These are phyloP conservation scores for Calonectria hongkongensis DNA, from an alignment of 2,329 filamentous ascomycete species.

Conservation along the genomic window DNA sequence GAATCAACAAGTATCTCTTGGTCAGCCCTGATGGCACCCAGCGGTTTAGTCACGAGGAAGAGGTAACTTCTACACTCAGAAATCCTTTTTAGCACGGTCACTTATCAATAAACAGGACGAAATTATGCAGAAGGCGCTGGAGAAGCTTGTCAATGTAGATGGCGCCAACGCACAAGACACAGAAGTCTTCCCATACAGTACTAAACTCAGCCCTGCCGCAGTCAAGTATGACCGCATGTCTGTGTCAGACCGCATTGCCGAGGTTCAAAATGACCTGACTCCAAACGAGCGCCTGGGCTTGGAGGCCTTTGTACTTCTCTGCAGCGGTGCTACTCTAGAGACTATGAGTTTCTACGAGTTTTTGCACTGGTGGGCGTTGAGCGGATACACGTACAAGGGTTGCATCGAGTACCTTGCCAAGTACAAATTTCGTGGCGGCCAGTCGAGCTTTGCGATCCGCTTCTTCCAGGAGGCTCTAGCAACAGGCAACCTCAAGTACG, in stretches of 20 bases:
- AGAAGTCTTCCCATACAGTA: conserved; percentile 64
- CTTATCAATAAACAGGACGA: conserved; percentile 44
- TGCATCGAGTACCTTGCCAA: conserved; percentile 63
- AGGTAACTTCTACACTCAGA: conserved; percentile 49
- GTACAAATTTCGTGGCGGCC: conserved; percentile 65
- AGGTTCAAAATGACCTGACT: conserved; percentile 62
- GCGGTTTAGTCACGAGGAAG: conserved; percentile 65
- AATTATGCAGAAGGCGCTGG: conserved; percentile 58
- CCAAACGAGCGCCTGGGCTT: conserved; percentile 63
- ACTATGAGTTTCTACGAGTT: conserved; percentile 68
- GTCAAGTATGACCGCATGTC: conserved; percentile 63
- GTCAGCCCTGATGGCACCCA: conserved; percentile 54
- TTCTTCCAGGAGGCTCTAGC: conserved; percentile 66
- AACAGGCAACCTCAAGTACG: conserved; percentile 63
- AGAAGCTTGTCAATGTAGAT: conserved; percentile 68
- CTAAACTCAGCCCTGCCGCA: conserved; percentile 57
- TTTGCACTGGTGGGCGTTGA: conserved; percentile 68
- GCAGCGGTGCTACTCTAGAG: conserved; percentile 64
- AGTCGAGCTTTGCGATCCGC: conserved; percentile 65
- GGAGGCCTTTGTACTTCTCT: conserved; percentile 65
- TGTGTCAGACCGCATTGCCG: conserved; percentile 63
- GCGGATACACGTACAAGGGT: conserved; percentile 63
- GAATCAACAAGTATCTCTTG: conserved; percentile 65
- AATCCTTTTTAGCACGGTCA: not conserved
- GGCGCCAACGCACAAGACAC: conserved; percentile 60